phyloP scores from a whole-genome alignment of 345 rosid genomes.

The Brassica cretica region DNA sequence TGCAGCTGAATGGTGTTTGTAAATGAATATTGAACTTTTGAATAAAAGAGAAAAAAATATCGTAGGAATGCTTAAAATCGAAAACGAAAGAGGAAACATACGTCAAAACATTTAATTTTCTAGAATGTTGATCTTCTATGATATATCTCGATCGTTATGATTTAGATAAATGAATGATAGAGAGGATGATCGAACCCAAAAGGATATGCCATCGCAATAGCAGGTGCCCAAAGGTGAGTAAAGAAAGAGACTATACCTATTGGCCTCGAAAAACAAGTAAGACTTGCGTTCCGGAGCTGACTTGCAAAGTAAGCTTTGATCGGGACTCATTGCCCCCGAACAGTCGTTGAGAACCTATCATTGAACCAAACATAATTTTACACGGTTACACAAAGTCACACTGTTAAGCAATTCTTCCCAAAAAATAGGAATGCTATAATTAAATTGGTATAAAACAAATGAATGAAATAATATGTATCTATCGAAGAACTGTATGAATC shows the following conservation, averaged over 20 bases:
- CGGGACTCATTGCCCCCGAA: too few relatives aligned
- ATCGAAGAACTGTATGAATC: not conserved
- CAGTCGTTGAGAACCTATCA: too few relatives aligned
- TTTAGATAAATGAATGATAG: not conserved
- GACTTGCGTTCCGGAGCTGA: too few relatives aligned
- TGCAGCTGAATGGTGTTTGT: not conserved
- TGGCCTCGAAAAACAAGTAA: too few relatives aligned
- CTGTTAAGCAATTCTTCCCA: too few relatives aligned
- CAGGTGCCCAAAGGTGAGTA: too few relatives aligned
- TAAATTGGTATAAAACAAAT: not conserved
- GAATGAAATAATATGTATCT: not conserved
- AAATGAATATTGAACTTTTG: not conserved
- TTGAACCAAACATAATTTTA: too few relatives aligned
- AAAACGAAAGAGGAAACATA: not conserved
- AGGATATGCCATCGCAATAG: too few relatives aligned
- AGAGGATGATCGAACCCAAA: too few relatives aligned
- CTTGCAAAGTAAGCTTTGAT: too few relatives aligned
- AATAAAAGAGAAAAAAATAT: not conserved
- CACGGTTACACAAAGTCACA: too few relatives aligned
- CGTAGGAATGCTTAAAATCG: not conserved
- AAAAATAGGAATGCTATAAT: not conserved
- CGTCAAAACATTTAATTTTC: not conserved
- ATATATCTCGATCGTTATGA: not conserved
- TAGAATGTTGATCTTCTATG: not conserved
- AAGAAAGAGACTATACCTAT: too few relatives aligned